Base-by-base conservation (phyloP, 257 asterid species). In the Nicotiana otophora region DNA sequence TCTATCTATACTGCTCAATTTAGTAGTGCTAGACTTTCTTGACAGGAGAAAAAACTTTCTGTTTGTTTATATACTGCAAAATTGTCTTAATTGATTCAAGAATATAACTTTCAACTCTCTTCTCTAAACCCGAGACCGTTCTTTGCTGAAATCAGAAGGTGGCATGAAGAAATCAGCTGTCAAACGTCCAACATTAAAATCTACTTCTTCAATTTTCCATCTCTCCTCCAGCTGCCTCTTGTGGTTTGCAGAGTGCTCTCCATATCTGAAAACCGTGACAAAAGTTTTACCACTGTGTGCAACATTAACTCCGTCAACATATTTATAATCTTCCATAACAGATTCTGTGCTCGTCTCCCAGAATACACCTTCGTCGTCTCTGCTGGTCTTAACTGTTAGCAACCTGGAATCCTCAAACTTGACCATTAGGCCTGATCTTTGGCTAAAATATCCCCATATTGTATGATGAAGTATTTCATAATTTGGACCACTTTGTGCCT, bases 331-430 rank as follows among this genome's bases (percentile, higher is more conserved):
- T 23, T 92, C 94, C 63, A 94, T 94, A 2, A 92, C 94, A 0
- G 99, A 89, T 46, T 95, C 99, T 0, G 94, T 90, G 92, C 98
- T 94, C 6, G 98, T 94, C 64, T 95, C 99, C 99, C 99, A 94
- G 84, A 94, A 95, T 0, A 92, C 93, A 0, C 91, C 91, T 46
- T 92, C 99, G 10, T 95, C 98, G 20, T 91, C 99, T 66, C 97
- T 89, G 81, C 88, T 86, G 11, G 97, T 94, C 79, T 92, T 95
- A 6, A 95, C 97, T 0, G 97, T 88, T 0, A 95, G 94, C 75
- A 95, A 83, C 85, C 91, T 86, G 0, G 99, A 94, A 30, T 95
- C 99, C 87, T 95, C 99, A 26, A 95, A 88, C 87, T 95, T 95
- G 2, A 94, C 92, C 4, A 95, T 86, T 10, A 95, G 90, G 1